These are phyloP conservation scores for Arbutus unedo DNA, from an alignment of 148 eudicot species.

Conservation along the genomic window DNA sequence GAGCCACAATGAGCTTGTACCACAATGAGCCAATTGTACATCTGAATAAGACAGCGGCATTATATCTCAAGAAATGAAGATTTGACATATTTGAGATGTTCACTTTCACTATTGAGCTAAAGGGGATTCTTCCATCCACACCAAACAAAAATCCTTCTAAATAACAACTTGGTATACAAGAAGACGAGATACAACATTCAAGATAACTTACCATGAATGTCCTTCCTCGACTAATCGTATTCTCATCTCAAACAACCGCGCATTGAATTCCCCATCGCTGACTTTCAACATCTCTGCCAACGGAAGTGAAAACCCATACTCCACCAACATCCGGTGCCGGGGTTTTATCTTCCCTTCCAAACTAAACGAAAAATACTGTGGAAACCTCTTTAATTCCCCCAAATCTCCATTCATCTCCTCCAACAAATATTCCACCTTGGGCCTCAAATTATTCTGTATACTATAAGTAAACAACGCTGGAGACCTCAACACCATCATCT, in stretches of 20 bases:
- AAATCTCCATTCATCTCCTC: slow-evolving; percentile 77
- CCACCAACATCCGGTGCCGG: slow-evolving; percentile 50
- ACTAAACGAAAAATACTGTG: slow-evolving; percentile 92
- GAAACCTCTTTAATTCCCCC: slow-evolving; percentile 66
- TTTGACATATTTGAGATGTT: slow-evolving; percentile 5
- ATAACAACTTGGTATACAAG: too few relatives aligned
- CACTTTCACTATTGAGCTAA: not conserved
- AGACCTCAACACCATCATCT: slow-evolving; percentile 64
- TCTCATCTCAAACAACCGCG: slow-evolving; percentile 48
- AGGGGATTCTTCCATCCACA: too few relatives aligned
- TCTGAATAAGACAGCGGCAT: not conserved
- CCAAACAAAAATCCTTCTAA: too few relatives aligned
- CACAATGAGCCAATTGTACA: not conserved
- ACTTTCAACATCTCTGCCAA: slow-evolving; percentile 71
- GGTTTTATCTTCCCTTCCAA: slow-evolving; percentile 80
- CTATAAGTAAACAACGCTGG: slow-evolving; percentile 78
- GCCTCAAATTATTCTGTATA: slow-evolving; percentile 58
- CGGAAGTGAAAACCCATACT: slow-evolving; percentile 56
- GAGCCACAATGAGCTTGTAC: too few relatives aligned
- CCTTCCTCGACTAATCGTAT: slow-evolving; percentile 27
- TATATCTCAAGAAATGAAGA: slow-evolving; percentile 11
- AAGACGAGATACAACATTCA: slow-evolving; percentile 1
- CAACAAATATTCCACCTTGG: slow-evolving; percentile 71
- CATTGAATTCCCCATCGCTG: slow-evolving; percentile 75
- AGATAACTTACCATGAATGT: slow-evolving; percentile 20